Evolutionary conservation across 805 yeast genomes (phyloP).

Genomic region (Metschnikowia peoriensis): DNA sequence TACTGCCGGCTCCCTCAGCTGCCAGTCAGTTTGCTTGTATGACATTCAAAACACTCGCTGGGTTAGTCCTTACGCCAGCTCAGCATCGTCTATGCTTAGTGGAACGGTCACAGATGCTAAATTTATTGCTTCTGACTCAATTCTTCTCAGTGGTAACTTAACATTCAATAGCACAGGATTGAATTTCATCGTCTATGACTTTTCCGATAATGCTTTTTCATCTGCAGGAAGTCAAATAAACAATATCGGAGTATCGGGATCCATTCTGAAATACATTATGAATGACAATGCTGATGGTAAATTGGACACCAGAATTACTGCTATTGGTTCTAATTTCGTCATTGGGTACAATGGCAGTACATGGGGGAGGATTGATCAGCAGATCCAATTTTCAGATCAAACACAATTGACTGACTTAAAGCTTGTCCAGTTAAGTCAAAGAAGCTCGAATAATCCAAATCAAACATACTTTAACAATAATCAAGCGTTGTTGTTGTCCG

Average conservation of each 20-base stretch:
- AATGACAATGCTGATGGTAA: constrained; percentile 38
- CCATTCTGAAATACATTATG: constrained; percentile 43
- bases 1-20: constrained; percentile 53
- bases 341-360: constrained; percentile 45
- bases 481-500: constrained; percentile 55
- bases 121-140: constrained; percentile 39
- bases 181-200: constrained; percentile 56
- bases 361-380: constrained; percentile 47
- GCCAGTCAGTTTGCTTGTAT: constrained; percentile 66
- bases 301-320: constrained; percentile 40
- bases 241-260: constrained; percentile 18
- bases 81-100: constrained; percentile 25
- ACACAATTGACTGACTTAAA: constrained; percentile 44
- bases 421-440: constrained; percentile 35
- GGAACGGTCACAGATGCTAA: constrained; percentile 54
- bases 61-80: constrained; percentile 39
- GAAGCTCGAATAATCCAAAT: constrained; percentile 27
- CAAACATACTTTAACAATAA: constrained; percentile 42
- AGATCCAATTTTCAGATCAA: constrained; percentile 27
- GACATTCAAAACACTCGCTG: constrained; percentile 55
- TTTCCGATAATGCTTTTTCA: constrained; percentile 32
- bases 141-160: constrained; percentile 54
- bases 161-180: constrained; percentile 33
- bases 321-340: constrained; percentile 34
- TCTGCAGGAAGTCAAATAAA: constrained; percentile 22